These are phyloP conservation scores for Poronia punctata DNA, from an alignment of 495 filamentous ascomycete species.

Conservation along the genomic window DNA sequence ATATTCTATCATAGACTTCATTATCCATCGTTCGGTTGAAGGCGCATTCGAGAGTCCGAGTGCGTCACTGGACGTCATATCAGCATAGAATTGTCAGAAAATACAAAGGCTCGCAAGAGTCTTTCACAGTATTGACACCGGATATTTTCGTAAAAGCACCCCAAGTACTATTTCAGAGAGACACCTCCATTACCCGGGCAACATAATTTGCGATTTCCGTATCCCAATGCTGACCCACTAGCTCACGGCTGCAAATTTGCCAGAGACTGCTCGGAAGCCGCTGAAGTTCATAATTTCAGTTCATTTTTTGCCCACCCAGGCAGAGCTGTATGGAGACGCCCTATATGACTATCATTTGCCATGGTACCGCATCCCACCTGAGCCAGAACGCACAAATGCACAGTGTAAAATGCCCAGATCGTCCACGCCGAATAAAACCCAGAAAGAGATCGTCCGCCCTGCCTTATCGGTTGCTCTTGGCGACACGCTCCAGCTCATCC, in stretches of 20 bases:
- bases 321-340: conserved; percentile 35
- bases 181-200: too few species aligned
- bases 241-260: conserved; percentile 6
- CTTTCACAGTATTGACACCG: too few species aligned
- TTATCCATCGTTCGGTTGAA: too few species aligned
- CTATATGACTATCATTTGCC: conserved; percentile 44
- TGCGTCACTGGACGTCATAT: too few species aligned
- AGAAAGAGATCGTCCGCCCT: conserved; percentile 23
- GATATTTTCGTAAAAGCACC: too few species aligned
- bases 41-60: too few species aligned
- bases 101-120: too few species aligned
- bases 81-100: too few species aligned
- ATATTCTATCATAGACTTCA: too few species aligned
- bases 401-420: conserved; percentile 42
- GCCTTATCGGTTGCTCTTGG: conserved; percentile 96
- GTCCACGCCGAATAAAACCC: conserved; percentile 37
- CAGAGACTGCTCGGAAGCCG: background rate
- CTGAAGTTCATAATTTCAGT: conserved; percentile 26
- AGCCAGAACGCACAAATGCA: conserved; percentile 46
- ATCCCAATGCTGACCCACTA: background rate
- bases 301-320: conserved; percentile 26
- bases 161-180: too few species aligned
- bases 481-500: conserved; percentile 99
- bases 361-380: conserved; percentile 38
- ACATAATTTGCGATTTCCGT: too few species aligned